Evolutionary conservation across 2,329 filamentous ascomycete genomes (phyloP), one percentile per base, ranked within the genome.

Genomic region (Ploettnerulaceae sp.): DNA sequence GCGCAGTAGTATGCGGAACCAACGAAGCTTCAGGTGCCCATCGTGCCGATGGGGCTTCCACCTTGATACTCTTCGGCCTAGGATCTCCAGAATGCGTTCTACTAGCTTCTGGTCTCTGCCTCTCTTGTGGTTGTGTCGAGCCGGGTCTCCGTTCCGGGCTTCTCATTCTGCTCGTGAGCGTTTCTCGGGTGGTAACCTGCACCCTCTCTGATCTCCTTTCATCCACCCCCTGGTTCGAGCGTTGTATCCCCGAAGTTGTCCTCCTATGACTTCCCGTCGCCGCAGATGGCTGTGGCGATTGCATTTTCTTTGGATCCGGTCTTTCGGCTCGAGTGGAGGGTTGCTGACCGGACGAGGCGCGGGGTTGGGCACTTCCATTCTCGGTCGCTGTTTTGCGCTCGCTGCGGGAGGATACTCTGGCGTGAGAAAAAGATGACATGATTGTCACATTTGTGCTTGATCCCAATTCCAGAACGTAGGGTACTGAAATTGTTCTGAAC

Each of bases 1-100:
- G 70, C 18, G 80, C 79, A 20, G 77, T 74, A 0, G 79, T 81
- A 57, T 80, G 80, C 5, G 78, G 73, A 26, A 90, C 72, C 17
- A 97, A 70, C 1, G 77, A 83, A 7, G 82, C 91, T 62, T 88
- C 78, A 0, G 93, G 91, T 46, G 81, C 82, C 93, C 93, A 97
- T 61, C 71, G 68, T 53, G 67, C 71, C 67, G 70, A 68, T n/a
- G 71, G 69, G 20, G 67, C 61, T 51, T 81, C 76, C 22, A 66
- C 62, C 50, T 67, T 72, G 33, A 64, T 72, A 22, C 68, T 64
- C 40, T 55, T 58, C 3, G 58, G 52, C 33, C 56, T 48, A 29
- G 55, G 35, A 48, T 65, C 61, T 15, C 44, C 53, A 21, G 59
- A 54, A 48, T 58, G 37, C 32, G 50, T 39, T 47, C 52, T 59